Conservation (phyloP, 192 early-diverging fungal genomes). For the Podila epicladia region DNA sequence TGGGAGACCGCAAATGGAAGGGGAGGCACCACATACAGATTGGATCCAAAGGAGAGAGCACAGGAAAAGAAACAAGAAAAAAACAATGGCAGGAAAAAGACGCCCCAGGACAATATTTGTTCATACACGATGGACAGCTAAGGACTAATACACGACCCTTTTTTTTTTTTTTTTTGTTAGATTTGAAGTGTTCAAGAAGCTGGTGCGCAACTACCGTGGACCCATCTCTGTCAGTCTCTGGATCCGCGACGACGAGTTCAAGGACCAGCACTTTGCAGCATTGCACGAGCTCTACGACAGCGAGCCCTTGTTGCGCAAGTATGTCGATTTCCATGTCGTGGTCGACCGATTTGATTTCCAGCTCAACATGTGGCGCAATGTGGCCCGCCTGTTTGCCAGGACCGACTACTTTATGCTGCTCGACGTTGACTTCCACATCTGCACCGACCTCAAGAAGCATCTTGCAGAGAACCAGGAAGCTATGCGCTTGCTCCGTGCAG, state of each 20-base stretch:
- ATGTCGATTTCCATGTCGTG: constrained; percentile 69
- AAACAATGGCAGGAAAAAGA: too few relatives aligned
- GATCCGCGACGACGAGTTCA: constrained; percentile 61
- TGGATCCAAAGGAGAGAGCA: background rate
- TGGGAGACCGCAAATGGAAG: background rate
- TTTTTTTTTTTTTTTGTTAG: constrained; percentile 14
- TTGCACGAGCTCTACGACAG: constrained; percentile 60
- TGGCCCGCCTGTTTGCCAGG: constrained; percentile 69
- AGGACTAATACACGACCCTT: background rate
- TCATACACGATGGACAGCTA: too few relatives aligned
- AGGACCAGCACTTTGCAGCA: constrained; percentile 57
- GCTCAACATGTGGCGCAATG: constrained; percentile 75
- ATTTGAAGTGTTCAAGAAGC: constrained; percentile 48
- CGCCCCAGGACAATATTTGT: background rate
- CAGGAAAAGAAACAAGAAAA: background rate
- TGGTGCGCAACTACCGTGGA: constrained; percentile 49
- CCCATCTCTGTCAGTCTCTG: constrained; percentile 70
- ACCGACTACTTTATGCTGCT: constrained; percentile 69
- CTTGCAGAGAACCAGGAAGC: constrained; percentile 41
- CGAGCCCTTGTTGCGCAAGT: constrained; percentile 59
- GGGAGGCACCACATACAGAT: background rate
- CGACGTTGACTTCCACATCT: constrained; percentile 70
- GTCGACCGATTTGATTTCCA: constrained; percentile 69
- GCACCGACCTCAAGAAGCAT: constrained; percentile 60
- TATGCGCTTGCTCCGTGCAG: constrained; percentile 55